Evolutionary conservation across 163 green algal genomes (phyloP), one percentile per base, ranked within the genome.

Genomic region (Picocystis sp.): DNA sequence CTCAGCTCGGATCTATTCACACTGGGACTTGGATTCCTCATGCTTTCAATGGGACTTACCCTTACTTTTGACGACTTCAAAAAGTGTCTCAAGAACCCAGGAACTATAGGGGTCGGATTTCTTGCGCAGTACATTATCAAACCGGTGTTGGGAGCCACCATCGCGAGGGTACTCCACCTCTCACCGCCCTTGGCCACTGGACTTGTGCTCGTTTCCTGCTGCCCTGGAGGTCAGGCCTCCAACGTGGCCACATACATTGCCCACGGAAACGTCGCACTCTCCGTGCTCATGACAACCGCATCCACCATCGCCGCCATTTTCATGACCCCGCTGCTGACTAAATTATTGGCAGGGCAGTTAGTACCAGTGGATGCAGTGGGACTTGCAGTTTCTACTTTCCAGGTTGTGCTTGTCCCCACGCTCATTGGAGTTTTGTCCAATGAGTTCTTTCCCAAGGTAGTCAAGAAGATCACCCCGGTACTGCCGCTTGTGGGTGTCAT

Each of bases 31-130:
- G 74, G 72, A 23, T 62, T 82, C 24, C 66, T 93, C n/a, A 90
- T 92, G 82, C 67, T 92, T 45, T 73, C 65, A 49, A 91, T 93
- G 81, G 81, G 82, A 22, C 62, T 92, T 45, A 83, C 67, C 10
- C 67, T 93, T 10, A 84, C 70, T 10, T 63, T 81, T 22, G 71
- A 85, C 1, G 81, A 89, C 57, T 86, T 93, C 60, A 71, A 72
- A 52, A 61, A 74, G 67, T 87, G 66, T 55, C 49, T 66, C 6
- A 43, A 52, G 22, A 68, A 72, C 11, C 78, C 78, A 6, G 65
- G 65, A 24, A 76, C 76, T 3, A 83, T 90, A 47, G 52, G 71
- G 2, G 58, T 86, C n/a, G 80, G 80, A 44, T 85, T 82, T 49
- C 12, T 77, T 11, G 74, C 68, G 12, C 78, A 87, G 55, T 90